Evolutionary conservation across 108 stramenopile species (phyloP).

Genomic region (Cyclotella cryptica): DNA sequence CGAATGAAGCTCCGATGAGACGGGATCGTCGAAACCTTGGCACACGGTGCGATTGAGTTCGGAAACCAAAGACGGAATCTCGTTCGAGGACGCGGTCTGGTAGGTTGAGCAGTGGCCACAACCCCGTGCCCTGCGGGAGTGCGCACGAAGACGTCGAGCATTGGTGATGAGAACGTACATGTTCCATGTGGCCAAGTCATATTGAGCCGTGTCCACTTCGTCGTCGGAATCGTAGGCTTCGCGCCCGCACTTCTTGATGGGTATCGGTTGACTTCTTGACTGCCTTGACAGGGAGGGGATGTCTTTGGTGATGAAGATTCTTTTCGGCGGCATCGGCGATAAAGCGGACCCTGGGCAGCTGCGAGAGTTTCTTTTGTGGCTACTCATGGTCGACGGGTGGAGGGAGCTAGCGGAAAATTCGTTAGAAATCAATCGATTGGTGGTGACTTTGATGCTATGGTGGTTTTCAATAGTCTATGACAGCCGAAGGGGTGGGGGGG

Average conservation of each 20-base stretch:
- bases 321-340: background rate
- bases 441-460: too few species aligned
- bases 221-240: background rate
- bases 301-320: constrained; percentile 1
- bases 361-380: background rate
- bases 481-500: too few species aligned
- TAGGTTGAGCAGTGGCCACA: background rate
- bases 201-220: constrained; percentile 16
- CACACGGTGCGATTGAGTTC: background rate
- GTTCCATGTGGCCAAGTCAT: constrained; percentile 32
- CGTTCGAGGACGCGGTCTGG: background rate
- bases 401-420: too few species aligned
- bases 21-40: constrained; percentile 11
- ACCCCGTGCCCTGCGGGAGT: background rate
- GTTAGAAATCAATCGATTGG: too few species aligned
- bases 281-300: background rate
- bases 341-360: background rate
- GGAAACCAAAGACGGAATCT: too few species aligned
- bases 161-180: constrained; percentile 32
- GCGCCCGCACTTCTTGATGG: constrained; percentile 14
- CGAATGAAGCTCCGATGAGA: background rate
- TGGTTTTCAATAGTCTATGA: too few species aligned
- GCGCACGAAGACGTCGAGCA: constrained; percentile 20
- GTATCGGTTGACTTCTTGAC: constrained; percentile 21
- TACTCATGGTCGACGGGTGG: background rate